phyloP scores from a whole-genome alignment of 352 stramenopile species.

The Phytopythium litorale region DNA sequence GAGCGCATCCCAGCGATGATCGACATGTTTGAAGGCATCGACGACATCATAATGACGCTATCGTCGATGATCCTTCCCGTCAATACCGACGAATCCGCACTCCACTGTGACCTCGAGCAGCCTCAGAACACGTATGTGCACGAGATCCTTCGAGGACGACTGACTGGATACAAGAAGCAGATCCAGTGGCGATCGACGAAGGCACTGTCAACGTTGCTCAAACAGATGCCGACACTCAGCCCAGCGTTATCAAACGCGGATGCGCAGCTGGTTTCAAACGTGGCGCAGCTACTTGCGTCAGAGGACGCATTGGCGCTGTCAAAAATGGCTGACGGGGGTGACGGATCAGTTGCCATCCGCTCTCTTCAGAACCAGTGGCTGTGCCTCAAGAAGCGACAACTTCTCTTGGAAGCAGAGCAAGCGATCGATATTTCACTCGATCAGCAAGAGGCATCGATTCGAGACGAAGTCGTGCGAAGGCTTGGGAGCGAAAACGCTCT shows the following conservation, averaged over 20 bases:
- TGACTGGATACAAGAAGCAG: conserved; percentile 79
- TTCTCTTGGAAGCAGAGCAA: conserved; percentile 60
- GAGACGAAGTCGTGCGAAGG: conserved; percentile 64
- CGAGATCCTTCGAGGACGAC: conserved; percentile 40
- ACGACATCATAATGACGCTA: conserved; percentile 45
- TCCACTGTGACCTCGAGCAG: conserved; percentile 43
- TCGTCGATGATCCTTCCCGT: conserved; percentile 41
- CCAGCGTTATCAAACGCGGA: conserved; percentile 37
- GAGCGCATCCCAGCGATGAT: conserved; percentile 73
- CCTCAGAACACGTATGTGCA: conserved; percentile 68
- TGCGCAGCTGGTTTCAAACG: conserved; percentile 59
- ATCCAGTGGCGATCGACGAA: conserved; percentile 79
- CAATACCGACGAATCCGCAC: conserved; percentile 21
- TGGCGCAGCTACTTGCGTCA: conserved; percentile 46
- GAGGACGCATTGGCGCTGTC: conserved; percentile 45
- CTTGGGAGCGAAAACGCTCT: conserved; percentile 74
- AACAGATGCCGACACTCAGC: conserved; percentile 55
- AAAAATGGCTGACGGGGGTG: conserved; percentile 11
- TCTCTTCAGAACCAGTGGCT: conserved; percentile 64
- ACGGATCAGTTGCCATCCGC: conserved; percentile 14
- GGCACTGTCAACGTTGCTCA: conserved; percentile 62
- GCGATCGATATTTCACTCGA: conserved; percentile 74
- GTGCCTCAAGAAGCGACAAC: conserved; percentile 67
- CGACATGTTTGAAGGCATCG: conserved; percentile 75
- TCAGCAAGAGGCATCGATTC: conserved; percentile 44